Evolutionary conservation across 192 early-diverging fungal species (phyloP).

Genomic region (Coemansia sp.): DNA sequence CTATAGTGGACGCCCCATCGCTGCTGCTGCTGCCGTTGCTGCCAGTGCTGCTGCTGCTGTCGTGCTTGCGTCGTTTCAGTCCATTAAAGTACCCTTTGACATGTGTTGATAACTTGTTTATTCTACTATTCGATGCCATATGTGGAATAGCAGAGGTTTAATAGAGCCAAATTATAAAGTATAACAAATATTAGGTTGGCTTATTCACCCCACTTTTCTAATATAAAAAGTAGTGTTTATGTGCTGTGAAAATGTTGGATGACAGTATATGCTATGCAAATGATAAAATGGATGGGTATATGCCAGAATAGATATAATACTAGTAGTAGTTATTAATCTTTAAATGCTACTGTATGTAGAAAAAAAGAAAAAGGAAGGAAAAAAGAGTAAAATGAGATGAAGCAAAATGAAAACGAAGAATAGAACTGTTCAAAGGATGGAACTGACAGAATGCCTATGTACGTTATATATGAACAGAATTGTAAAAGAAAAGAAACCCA

Average conservation of each 20-base stretch:
- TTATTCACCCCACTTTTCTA: no score
- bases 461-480: background rate
- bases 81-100: conserved; percentile 25
- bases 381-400: conserved; percentile 1
- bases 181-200: background rate
- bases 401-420: background rate
- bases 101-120: conserved; percentile 45
- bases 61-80: conserved; percentile 34
- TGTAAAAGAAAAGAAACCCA: background rate
- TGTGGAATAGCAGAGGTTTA: background rate
- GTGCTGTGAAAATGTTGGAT: no score
- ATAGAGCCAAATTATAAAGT: background rate
- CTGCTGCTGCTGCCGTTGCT: background rate
- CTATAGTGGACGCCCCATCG: background rate
- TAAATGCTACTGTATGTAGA: background rate
- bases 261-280: no score
- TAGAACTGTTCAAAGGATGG: background rate
- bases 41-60: conserved; percentile 13
- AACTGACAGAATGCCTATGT: background rate
- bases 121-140: conserved; percentile 25
- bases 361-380: conserved; percentile 1
- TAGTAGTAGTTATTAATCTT: background rate
- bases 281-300: no score
- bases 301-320: no score
- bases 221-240: no score